phyloP scores from a whole-genome alignment of 257 asterid genomes.

The Cynanchum wilfordii region DNA sequence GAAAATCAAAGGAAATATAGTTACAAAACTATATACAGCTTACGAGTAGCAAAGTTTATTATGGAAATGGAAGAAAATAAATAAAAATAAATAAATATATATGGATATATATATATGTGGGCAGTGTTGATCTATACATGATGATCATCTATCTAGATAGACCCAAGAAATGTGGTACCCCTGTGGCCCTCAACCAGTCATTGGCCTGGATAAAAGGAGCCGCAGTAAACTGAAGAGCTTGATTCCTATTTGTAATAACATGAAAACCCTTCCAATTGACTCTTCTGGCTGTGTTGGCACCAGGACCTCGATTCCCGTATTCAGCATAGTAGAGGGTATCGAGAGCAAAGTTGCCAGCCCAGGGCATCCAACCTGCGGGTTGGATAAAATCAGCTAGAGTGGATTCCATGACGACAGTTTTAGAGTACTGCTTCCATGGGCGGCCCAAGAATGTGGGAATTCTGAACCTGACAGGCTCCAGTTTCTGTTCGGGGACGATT shows the following conservation, averaged over 20 bases:
- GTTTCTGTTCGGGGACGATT: constrained; percentile 4
- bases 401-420: constrained; percentile 37
- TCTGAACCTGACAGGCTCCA: constrained; percentile 13
- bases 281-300: constrained; percentile 26
- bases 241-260: constrained; percentile 21
- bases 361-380: constrained; percentile 42
- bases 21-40: too few relatives aligned
- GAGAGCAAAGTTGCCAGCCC: constrained; percentile 37
- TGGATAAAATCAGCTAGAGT: constrained; percentile 35
- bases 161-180: constrained; percentile 29
- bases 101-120: too few relatives aligned
- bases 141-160: constrained; percentile 10
- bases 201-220: constrained; percentile 33
- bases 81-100: too few relatives aligned
- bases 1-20: background rate
- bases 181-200: constrained; percentile 24
- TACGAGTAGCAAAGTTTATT: too few relatives aligned
- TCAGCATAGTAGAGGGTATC: constrained; percentile 33
- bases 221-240: constrained; percentile 32
- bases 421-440: constrained; percentile 41
- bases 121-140: too few relatives aligned
- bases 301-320: constrained; percentile 38
- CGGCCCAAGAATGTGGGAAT: constrained; percentile 35
- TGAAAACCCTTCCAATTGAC: constrained; percentile 35
- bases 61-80: too few relatives aligned